Conservation (phyloP, 2,329 filamentous ascomycete species). For the Coniella vitis region DNA sequence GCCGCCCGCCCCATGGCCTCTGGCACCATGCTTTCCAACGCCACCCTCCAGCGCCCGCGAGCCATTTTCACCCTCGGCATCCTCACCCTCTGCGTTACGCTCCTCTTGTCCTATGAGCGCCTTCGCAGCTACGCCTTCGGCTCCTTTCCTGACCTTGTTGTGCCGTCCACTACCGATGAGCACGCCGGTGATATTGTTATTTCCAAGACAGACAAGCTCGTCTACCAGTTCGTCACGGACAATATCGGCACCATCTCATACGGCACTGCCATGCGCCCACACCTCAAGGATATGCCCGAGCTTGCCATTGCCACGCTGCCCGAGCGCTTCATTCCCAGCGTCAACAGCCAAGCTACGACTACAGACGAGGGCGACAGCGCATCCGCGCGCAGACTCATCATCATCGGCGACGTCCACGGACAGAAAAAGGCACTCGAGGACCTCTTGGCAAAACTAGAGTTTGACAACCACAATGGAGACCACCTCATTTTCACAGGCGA, state of each 20-base stretch:
- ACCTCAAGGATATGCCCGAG: constrained; percentile 24
- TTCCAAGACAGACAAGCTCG: constrained; percentile 5
- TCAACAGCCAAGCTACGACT: not conserved
- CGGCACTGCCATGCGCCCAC: constrained; percentile 32
- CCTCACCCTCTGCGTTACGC: constrained; percentile 25
- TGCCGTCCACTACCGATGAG: constrained; percentile 2
- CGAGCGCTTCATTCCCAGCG: constrained; percentile 21
- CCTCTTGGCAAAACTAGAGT: constrained; percentile 61
- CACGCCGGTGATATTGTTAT: not conserved
- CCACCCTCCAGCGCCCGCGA: constrained; percentile 22
- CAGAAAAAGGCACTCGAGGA: constrained; percentile 61
- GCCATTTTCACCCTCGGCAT: constrained; percentile 25
- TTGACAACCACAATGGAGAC: constrained; percentile 52
- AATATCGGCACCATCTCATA: constrained; percentile 30
- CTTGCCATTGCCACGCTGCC: constrained; percentile 26
- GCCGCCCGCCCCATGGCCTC: not conserved
- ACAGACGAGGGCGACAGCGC: constrained; percentile 20
- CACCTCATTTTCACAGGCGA: constrained; percentile 74
- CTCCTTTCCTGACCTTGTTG: constrained; percentile 4
- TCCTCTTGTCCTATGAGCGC: constrained; percentile 29
- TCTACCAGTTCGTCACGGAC: not conserved
- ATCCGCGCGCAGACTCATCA: constrained; percentile 54
- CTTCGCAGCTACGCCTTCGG: constrained; percentile 23
- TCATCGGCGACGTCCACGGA: constrained; percentile 91
- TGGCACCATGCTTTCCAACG: constrained; percentile 4